A percentile compares a stretch with the other conserved stretches of the same genome.
Evolutionary conservation across 352 stramenopile species (phyloP).

Genomic region (Pythium utonaiense): DNA sequence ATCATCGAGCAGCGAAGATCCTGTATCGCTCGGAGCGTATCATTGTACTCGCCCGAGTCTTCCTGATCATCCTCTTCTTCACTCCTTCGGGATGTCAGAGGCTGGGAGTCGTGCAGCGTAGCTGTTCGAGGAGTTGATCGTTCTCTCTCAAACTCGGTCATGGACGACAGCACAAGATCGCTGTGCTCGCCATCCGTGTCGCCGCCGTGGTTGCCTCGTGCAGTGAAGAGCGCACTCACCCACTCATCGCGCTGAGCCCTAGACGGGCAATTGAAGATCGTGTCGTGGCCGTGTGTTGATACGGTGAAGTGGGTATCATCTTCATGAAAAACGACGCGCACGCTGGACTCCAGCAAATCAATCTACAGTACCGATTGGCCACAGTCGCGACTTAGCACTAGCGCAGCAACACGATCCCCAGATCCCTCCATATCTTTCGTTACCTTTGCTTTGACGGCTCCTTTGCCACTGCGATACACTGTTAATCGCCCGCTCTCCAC

Average conservation of each 20-base stretch:
- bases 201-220: slow-evolving; percentile 28
- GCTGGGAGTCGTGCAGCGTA: background rate
- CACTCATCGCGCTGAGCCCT: slow-evolving; percentile 46
- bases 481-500: slow-evolving; percentile 45
- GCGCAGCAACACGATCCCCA: background rate
- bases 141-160: slow-evolving; percentile 40
- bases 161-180: slow-evolving; percentile 37
- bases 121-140: slow-evolving; percentile 10
- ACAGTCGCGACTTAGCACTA: background rate
- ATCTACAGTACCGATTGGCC: slow-evolving; percentile 39
- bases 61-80: slow-evolving; percentile 23
- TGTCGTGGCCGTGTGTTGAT: slow-evolving; percentile 37
- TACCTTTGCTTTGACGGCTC: slow-evolving; percentile 62
- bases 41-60: slow-evolving; percentile 38
- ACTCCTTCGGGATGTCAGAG: background rate
- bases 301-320: slow-evolving; percentile 58
- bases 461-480: slow-evolving; percentile 41
- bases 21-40: slow-evolving; percentile 53
- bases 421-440: background rate
- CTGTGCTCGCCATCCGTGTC: slow-evolving; percentile 39
- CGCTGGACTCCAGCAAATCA: slow-evolving; percentile 44
- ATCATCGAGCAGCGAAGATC: slow-evolving; percentile 65
- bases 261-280: slow-evolving; percentile 49
- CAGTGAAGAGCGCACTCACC: slow-evolving; percentile 58
- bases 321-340: slow-evolving; percentile 62